These are phyloP conservation scores for Xylaria intraflava DNA, from an alignment of 495 filamentous ascomycete genomes.

Conservation along the genomic window DNA sequence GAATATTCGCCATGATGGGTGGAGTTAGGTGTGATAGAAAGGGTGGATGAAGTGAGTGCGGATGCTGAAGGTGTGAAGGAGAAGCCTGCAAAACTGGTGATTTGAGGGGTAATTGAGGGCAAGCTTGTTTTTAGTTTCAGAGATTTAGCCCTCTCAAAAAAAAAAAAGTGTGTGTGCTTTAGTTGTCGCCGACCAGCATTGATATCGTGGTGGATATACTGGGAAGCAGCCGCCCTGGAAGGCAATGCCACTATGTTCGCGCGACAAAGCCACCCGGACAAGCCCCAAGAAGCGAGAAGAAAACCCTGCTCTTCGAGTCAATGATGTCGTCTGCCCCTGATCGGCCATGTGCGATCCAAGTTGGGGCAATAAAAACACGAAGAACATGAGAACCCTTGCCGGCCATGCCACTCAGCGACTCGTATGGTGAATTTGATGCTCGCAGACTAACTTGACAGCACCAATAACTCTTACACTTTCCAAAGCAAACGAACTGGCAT, in stretches of 20 bases:
- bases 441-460: neutral
- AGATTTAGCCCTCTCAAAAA: no score
- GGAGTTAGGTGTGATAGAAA: neutral
- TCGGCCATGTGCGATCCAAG: neutral
- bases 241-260: neutral
- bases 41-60: neutral
- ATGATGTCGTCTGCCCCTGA: neutral
- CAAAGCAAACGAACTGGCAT: no score
- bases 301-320: neutral
- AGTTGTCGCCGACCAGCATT: no score
- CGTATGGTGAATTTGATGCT: neutral
- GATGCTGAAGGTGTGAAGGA: neutral
- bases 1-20: neutral
- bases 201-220: neutral
- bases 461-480: neutral
- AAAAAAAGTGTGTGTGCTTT: no score
- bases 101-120: no score
- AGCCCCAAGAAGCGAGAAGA: neutral
- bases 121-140: neutral
- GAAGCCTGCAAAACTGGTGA: neutral
- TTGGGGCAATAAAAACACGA: neutral
- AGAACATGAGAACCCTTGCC: neutral
- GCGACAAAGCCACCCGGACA: neutral
- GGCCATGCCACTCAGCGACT: neutral
- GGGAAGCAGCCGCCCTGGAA: neutral